Evolutionary conservation across 208 protist species (phyloP).

Genomic region (Novymonas esmeraldas): DNA sequence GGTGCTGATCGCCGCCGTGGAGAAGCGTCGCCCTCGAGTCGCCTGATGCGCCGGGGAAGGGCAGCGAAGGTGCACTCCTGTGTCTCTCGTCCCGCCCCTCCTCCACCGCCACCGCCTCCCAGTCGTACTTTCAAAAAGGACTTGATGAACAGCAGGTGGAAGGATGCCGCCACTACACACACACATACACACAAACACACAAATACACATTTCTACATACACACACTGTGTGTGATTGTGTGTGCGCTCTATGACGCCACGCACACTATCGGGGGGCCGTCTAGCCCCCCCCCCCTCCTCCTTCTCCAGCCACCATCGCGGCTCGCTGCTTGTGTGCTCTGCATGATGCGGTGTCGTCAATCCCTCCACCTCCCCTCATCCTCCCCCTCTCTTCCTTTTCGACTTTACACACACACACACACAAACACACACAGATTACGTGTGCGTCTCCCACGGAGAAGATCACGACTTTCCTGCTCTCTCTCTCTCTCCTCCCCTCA

Average conservation of each 20-base stretch:
- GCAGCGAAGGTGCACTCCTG: too few species aligned
- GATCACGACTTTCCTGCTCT: neutral
- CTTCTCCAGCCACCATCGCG: neutral
- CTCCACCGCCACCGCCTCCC: too few species aligned
- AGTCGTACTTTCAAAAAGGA: neutral
- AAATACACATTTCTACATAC: neutral
- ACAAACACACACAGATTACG: neutral
- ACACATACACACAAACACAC: neutral
- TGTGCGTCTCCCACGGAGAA: neutral
- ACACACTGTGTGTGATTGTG: too few species aligned
- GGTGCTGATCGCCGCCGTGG: too few species aligned
- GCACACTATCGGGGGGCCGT: too few species aligned
- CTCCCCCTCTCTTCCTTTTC: neutral
- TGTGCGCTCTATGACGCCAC: too few species aligned
- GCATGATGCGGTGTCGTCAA: neutral
- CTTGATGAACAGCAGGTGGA: too few species aligned
- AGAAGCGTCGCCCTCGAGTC: too few species aligned
- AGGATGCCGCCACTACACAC: too few species aligned
- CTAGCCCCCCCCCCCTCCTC: neutral
- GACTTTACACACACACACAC: neutral
- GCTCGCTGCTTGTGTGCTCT: too few species aligned
- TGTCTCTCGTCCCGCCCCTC: too few species aligned
- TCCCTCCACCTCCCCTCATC: neutral
- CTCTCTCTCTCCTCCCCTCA: neutral
- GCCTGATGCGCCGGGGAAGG: too few species aligned